These are phyloP conservation scores for Chloromonas sp. DNA, from an alignment of 163 green algal genomes.

Conservation along the genomic window DNA sequence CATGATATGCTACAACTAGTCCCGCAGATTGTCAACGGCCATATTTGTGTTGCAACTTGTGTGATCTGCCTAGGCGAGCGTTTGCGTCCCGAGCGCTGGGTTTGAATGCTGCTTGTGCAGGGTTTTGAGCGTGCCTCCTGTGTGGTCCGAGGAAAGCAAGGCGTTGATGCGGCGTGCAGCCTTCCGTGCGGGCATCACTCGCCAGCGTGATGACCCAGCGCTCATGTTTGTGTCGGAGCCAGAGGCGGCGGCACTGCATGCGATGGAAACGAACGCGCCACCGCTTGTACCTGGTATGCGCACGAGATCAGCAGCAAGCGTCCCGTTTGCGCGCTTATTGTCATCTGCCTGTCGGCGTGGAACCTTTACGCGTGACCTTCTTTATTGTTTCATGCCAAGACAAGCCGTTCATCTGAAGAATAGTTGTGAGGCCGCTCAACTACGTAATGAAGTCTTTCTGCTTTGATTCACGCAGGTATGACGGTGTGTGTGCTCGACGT, in stretches of 20 bases:
- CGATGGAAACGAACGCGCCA: background rate
- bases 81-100: no score
- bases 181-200: constrained; percentile 14
- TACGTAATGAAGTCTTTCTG: no score
- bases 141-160: constrained; percentile 24
- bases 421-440: no score
- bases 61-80: no score
- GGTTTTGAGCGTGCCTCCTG: constrained; percentile 23
- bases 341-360: background rate
- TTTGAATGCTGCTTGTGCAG: background rate
- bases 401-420: no score
- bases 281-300: constrained; percentile 7
- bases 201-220: constrained; percentile 7
- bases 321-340: no score
- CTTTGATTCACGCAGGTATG: background rate
- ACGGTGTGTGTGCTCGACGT: constrained; percentile 20
- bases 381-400: no score
- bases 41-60: no score
- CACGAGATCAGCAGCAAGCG: no score
- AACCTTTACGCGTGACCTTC: no score
- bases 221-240: constrained; percentile 27
- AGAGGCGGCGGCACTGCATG: constrained; percentile 22
- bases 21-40: no score
- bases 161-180: constrained; percentile 15
- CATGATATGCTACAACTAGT: no score